Evolutionary conservation across 1,284 basidiomycete genomes (phyloP).

Genomic region (Testicularia cyperi): DNA sequence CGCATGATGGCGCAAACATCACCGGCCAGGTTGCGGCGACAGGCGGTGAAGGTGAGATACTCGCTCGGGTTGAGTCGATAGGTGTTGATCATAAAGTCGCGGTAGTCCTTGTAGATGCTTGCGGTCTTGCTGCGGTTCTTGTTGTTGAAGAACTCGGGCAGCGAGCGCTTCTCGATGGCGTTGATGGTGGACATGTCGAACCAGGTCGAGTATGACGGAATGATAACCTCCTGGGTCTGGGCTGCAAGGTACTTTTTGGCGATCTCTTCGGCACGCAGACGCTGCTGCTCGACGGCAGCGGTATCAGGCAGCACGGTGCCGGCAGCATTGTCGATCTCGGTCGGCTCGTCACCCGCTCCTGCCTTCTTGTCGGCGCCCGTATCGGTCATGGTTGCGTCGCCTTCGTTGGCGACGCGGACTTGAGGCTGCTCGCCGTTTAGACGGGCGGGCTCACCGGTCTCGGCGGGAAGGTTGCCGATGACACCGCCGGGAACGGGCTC

Average conservation of each 20-base stretch:
- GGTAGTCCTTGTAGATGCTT: conserved; percentile 96
- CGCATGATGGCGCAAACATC: conserved; percentile 99
- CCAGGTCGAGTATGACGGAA: conserved; percentile 97
- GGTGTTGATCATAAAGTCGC: conserved; percentile 99
- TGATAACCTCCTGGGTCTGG: conserved; percentile 88
- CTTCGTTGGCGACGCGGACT: conserved; percentile 37
- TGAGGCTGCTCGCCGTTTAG: conserved; percentile 25
- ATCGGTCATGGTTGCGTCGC: conserved; percentile 51
- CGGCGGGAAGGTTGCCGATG: conserved; percentile 53
- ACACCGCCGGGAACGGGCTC: conserved; percentile 50
- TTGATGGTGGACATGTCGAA: conserved; percentile 94
- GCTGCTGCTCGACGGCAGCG: conserved; percentile 75
- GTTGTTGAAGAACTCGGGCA: conserved; percentile 98
- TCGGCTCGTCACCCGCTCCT: conserved; percentile 69
- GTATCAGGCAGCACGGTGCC: conserved; percentile 64
- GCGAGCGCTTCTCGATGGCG: conserved; percentile 83
- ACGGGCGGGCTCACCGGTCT: conserved; percentile 21
- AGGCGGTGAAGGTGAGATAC: conserved; percentile 97
- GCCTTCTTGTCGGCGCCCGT: conserved; percentile 29
- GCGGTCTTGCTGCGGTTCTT: conserved; percentile 85
- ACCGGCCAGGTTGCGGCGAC: conserved; percentile 89
- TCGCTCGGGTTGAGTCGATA: conserved; percentile 91
- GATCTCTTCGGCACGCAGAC: conserved; percentile 76
- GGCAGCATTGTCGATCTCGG: conserved; percentile 64
- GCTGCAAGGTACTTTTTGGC: conserved; percentile 91